Percentiles rank a stretch among this genome's conserved stretches.
Conservation (phyloP, 371 early-diverging fungal species). For the Circinella minor region DNA sequence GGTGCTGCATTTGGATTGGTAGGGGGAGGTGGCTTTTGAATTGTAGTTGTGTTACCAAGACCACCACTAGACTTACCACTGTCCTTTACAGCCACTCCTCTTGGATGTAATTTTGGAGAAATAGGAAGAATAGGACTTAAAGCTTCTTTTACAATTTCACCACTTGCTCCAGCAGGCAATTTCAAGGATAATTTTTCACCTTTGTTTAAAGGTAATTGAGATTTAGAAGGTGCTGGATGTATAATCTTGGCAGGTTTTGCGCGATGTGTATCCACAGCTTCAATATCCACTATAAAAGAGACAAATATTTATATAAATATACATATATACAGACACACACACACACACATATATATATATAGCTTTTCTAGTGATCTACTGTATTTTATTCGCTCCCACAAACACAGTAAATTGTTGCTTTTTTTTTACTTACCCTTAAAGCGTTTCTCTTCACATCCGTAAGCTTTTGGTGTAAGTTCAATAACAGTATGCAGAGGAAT, state of each 20-base stretch:
- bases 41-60: neutral
- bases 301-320: too few species aligned
- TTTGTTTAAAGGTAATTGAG: constrained; percentile 7
- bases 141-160: constrained; percentile 53
- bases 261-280: constrained; percentile 88
- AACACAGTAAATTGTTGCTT: neutral
- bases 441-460: constrained; percentile 91
- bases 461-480: constrained; percentile 95
- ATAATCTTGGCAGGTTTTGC: constrained; percentile 48
- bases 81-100: constrained; percentile 11
- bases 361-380: too few species aligned
- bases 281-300: constrained; percentile 67
- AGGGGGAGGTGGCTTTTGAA: neutral
- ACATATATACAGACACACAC: too few species aligned
- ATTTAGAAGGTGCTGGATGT: neutral
- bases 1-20: constrained; percentile 7
- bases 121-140: constrained; percentile 55
- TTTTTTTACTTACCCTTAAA: constrained; percentile 56
- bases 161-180: constrained; percentile 48
- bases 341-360: neutral
- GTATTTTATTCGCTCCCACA: neutral
- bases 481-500: constrained; percentile 98
- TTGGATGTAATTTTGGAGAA: constrained; percentile 46
- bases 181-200: constrained; percentile 12
- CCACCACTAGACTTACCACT: neutral